phyloP scores from a whole-genome alignment of 257 asterid species.

The Solanum etuberosum region DNA sequence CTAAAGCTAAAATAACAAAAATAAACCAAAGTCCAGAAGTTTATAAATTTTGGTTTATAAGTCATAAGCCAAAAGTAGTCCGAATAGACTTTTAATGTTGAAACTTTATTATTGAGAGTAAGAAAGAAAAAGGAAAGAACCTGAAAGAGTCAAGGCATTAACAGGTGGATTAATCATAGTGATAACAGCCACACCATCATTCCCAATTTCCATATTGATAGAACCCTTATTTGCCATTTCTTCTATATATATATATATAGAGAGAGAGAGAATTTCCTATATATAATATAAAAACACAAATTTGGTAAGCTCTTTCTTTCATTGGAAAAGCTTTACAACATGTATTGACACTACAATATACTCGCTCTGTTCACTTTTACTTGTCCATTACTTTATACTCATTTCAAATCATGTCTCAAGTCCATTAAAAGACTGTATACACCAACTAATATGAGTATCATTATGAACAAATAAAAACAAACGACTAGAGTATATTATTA shows the following conservation, averaged over 20 bases:
- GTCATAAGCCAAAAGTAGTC: background rate
- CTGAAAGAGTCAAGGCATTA: conserved; percentile 1
- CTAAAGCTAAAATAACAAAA: too few species aligned
- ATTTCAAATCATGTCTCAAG: background rate
- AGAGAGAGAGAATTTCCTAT: background rate
- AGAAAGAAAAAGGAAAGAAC: background rate
- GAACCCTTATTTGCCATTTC: background rate
- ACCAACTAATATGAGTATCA: background rate
- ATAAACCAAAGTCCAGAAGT: too few species aligned
- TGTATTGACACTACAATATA: background rate
- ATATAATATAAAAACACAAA: background rate
- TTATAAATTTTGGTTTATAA: too few species aligned
- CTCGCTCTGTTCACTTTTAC: background rate
- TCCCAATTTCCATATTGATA: background rate
- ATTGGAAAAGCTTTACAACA: background rate
- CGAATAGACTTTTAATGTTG: background rate
- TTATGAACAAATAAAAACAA: background rate
- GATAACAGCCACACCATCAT: background rate
- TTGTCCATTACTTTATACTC: background rate
- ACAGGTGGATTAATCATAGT: background rate
- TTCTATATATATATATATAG: too few species aligned
- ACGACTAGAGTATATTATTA: too few species aligned
- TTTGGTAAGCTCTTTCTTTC: background rate
- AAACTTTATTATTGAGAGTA: background rate
- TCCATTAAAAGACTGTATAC: background rate